A percentile compares a stretch with the other conserved stretches of the same genome.
phyloP scores from a whole-genome alignment of 2,329 filamentous ascomycete species.

The Fusarium pseudonygamai region DNA sequence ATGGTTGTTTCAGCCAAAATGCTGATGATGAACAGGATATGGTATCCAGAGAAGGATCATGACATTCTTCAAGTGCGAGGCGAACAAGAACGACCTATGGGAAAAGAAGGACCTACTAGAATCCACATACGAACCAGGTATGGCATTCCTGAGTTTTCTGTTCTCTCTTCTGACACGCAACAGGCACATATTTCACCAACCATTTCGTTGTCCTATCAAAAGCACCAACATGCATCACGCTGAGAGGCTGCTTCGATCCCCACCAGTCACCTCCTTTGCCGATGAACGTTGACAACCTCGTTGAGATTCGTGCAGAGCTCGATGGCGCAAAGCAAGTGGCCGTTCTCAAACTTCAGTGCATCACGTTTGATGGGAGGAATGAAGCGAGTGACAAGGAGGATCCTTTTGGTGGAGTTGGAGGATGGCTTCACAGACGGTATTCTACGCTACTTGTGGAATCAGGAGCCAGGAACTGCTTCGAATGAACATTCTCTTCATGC shows the following conservation, averaged over 20 bases:
- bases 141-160: fast-evolving
- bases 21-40: background rate
- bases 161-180: fast-evolving
- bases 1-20: fast-evolving
- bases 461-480: slow-evolving; percentile 29
- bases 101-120: slow-evolving; percentile 21
- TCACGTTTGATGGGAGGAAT: slow-evolving; percentile 30
- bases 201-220: slow-evolving; percentile 30
- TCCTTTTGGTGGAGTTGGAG: slow-evolving; percentile 25
- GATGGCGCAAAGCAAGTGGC: background rate
- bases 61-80: slow-evolving; percentile 12
- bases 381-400: slow-evolving; percentile 17
- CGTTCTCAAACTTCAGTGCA: slow-evolving; percentile 1
- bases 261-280: slow-evolving; percentile 1
- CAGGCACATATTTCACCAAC: slow-evolving; percentile 34
- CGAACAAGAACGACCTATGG: slow-evolving; percentile 25
- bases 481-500: background rate
- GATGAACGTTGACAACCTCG: slow-evolving; percentile 14
- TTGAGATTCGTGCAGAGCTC: slow-evolving; percentile 15
- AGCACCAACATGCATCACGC: slow-evolving; percentile 10
- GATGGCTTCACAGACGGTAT: slow-evolving; percentile 34
- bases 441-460: slow-evolving; percentile 29
- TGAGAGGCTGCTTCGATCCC: slow-evolving; percentile 28
- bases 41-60: slow-evolving; percentile 24
- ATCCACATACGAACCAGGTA: slow-evolving; percentile 34